Base-by-base conservation (phyloP, 305 asterid species). In the Lippia alba region DNA sequence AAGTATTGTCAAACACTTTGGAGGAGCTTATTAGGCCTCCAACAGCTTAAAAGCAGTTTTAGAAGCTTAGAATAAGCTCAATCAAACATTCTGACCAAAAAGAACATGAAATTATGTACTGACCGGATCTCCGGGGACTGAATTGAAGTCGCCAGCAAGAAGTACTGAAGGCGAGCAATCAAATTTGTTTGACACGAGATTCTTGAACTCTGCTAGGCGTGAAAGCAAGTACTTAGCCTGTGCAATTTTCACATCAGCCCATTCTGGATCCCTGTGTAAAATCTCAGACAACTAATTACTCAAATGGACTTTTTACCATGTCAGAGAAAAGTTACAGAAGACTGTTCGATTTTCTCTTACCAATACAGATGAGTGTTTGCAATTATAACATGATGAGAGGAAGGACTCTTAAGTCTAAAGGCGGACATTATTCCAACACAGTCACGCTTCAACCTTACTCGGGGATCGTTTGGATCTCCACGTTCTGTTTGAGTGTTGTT, bases 351-450 rank as follows among this genome's bases (percentile, higher is more conserved):
- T 6, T 17, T 10, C 12, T 10, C 67, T 79, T 84, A 94, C 99
- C 97, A 91, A 74, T 89, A 94, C 24, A 91, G 45, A 78, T 94
- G 99, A 79, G 99, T 91, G 73, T 84, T 91, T 12, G 93, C 96
- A 4, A 94, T 76, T 57, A 91, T 89, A 61, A 94, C 55, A 50
- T 85, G 81, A 77, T 79, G 91, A 71, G 50, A 20, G 19, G 84
- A 80, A 70, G 89, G 87, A 59, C 60, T 76, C 70, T 88, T 86
- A 41, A 91, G 89, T 81, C 87, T 86, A 71, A 91, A 94, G 71
- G 87, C 94, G 51, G 96, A 91, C 96, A 94, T 85, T 51, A 75
- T 81, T 75, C 99, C 97, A 60, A 91, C 96, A 73, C 97, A 91
- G 66, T 94, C 96, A 66, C 99, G 99, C 83, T 91, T 94, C 61